These are phyloP conservation scores for Larix kaempferi DNA, from an alignment of 75 land plant genomes.

Conservation along the genomic window DNA sequence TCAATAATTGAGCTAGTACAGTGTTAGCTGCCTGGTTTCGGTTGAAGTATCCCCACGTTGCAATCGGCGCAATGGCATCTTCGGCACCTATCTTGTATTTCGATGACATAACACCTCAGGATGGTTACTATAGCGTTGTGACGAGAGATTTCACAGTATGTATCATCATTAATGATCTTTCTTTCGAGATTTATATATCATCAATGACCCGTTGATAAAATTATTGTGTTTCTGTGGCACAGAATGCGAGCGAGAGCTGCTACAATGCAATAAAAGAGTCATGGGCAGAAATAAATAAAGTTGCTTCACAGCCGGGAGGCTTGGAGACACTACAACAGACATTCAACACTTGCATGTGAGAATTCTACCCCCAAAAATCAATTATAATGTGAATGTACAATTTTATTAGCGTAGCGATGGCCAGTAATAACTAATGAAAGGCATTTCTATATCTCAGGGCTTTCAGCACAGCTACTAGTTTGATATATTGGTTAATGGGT, in stretches of 20 bases:
- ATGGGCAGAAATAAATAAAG: conserved; percentile 44
- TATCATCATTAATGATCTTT: neutral
- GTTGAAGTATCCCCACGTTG: conserved; percentile 42
- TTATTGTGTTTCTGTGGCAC: neutral
- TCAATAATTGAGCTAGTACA: neutral
- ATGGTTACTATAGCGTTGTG: conserved; percentile 25
- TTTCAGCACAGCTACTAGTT: neutral
- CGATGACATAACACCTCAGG: conserved; percentile 23
- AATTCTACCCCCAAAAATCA: neutral
- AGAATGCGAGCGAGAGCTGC: conserved; percentile 52
- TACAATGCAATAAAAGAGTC: conserved; percentile 45
- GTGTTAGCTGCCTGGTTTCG: conserved; percentile 49
- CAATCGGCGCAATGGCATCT: conserved; percentile 37
- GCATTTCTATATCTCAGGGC: neutral
- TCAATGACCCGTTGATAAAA: neutral
- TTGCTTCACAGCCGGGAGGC: conserved; percentile 36
- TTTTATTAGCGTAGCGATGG: neutral
- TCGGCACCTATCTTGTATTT: conserved; percentile 43
- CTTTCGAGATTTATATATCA: neutral
- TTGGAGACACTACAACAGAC: conserved; percentile 25
- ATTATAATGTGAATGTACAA: neutral
- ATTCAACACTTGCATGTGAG: conserved; percentile 58
- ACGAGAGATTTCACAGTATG: conserved; percentile 30
- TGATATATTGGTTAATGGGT: conserved; percentile 7
- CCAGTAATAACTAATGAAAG: neutral